Evolutionary conservation across 257 asterid species (phyloP).

Genomic region (Ajuga chamaepitys): DNA sequence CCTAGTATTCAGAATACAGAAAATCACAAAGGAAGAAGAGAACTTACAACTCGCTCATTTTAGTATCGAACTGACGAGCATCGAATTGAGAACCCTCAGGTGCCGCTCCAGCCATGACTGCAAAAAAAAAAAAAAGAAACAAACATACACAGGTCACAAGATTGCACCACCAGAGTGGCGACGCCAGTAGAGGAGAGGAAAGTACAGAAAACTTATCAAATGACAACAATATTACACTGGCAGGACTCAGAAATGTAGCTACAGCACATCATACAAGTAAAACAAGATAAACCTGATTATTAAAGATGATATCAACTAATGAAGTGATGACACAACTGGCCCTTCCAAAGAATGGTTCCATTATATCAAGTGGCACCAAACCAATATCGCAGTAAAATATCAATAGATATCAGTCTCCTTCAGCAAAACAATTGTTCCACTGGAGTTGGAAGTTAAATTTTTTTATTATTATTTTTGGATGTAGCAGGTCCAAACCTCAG

Average conservation of each 20-base stretch:
- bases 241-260: not conserved
- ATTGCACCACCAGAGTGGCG: not conserved
- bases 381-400: not conserved
- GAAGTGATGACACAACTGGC: not conserved
- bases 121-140: not conserved
- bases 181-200: not conserved
- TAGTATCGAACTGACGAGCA: conserved; percentile 33
- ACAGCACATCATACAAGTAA: not conserved
- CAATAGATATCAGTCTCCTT: not conserved
- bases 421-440: not conserved
- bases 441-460: not conserved
- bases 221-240: not conserved
- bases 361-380: not conserved
- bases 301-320: not conserved
- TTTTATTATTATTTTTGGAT: too few relatives aligned
- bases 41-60: conserved; percentile 39
- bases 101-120: conserved; percentile 41
- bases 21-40: not conserved
- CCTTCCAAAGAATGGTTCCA: not conserved
- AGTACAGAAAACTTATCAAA: not conserved
- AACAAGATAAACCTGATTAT: not conserved
- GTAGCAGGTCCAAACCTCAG: not conserved
- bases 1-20: not conserved
- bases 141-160: not conserved
- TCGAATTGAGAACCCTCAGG: conserved; percentile 50